Base-by-base conservation (phyloP, 2,329 filamentous ascomycete genomes). In the Xylaria sp. region DNA sequence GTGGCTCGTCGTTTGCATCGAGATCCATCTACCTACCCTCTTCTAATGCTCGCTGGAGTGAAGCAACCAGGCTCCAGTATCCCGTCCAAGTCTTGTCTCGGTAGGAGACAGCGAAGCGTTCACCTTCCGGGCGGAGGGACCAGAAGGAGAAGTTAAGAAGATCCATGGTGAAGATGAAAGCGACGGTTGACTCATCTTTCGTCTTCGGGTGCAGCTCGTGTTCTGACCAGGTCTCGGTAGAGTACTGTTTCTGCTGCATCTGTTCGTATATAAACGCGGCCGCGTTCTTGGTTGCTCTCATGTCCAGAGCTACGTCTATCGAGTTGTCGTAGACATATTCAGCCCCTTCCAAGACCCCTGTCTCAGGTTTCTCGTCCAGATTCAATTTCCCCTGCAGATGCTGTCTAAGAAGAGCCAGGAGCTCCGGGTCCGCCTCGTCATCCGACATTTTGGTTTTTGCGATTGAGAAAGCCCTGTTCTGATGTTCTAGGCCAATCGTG, bases 131-230 rank as follows among this genome's bases (percentile, higher is more conserved):
- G 52, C 81, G 77, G 60, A 93, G 90, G 15, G 93, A 97, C 96
- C 96, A 99, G 79, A 99, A 99, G 25, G 91, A 97, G 78, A 98
- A 99, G 78, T 99, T 99, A 59, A 99, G 83, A 32, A 99, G 80
- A 78, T 99, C 96, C 93, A 99, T 97, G 23, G 93, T 93, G 78
- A 99, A 98, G 75, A 99, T 95, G 78, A 99, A 98, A 70, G 93
- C 91, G 25, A 97, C 89, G 0, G 93, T 94, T 59, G 81, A 86
- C 76, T 93, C 92, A 76, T 97, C 90, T 76, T 93, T 93, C 48
- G 87, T 76, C 78, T 94, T 92, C 1, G 96, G 96, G 76, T 99
- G 96, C 45, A 99, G 84, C 77, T 96, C 92, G 79, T 98, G 94
- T 75, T 91, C 87, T 15, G 92, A 89, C 96, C 96, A 99, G 9